Evolutionary conservation across 2,329 filamentous ascomycete species (phyloP), one percentile per base, ranked within the genome.

Genomic region (Aspergillus ochraceus): DNA sequence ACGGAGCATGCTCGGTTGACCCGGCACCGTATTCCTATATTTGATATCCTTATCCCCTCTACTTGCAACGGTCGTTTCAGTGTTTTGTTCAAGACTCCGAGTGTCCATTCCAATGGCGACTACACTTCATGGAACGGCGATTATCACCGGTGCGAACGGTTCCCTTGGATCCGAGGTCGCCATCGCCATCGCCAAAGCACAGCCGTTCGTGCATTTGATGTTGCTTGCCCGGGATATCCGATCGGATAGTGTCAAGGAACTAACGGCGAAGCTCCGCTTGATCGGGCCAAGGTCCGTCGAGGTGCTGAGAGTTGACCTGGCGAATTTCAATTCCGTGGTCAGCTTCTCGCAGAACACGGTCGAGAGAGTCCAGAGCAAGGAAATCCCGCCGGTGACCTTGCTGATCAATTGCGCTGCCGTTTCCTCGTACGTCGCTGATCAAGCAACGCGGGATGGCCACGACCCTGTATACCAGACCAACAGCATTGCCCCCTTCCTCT

Each of bases 401-500:
- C 59, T 76, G 54, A 70, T 76, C 54, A 73, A 76, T 54, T 73
- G 67, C 29, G 74, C 72, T 6, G 72, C 72, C 26, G 65, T 67
- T 52, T 64, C 70, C 26, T 76, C 73, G 30, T 76, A 73, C 61
- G 65, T 67, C n/a, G 56, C 65, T 24, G 73, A 74, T 47, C 64
- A 66, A 22, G 60, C 69, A 49, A 76, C 74, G 32, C 60, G 64
- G 52, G 72, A 74, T 60, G 74, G 72, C 22, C 71, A 68, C 55
- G 74, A 76, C 58, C 70, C 72, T 1, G 71, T 76, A 24, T 76
- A 76, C 60, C 74, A 76, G 58, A 73, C 67, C 39, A 76, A 75
- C 60, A 75, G 73, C 56, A 60, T 76, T 19, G 68, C 73, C n/a
- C 72, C 72, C 19, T 74, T 76, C 60, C 63, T 74, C 57, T 64